Evolutionary conservation across 179 eudicot species (phyloP), one percentile per base, ranked within the genome.

Genomic region (Heliamphora pulchella): DNA sequence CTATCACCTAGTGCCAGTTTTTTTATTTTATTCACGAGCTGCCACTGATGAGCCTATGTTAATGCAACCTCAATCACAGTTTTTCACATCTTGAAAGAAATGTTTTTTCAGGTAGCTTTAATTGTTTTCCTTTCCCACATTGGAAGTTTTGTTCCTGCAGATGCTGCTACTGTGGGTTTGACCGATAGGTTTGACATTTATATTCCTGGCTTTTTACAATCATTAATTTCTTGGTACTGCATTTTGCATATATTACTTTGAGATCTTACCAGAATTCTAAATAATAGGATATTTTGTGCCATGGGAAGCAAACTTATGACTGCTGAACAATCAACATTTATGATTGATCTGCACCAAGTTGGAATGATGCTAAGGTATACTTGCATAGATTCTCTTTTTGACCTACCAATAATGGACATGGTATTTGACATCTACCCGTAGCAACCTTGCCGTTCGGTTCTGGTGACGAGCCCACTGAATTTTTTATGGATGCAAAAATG

Each of bases 101-200:
- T 20, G 44, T 67, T 76, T 78, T 87, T 83, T 74, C 91, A 96
- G 99, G 99, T 94, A 74, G 99, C 99, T 44, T 86, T 96, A 88
- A 92, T 96, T 86, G 97, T 96, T 83, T 94, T 96, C 86, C 97
- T 96, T 81, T 87, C 99, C 85, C 99, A 96, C 84, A 87, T 96
- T 82, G 99, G 99, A 84, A 92, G 99, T 86, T 96, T 91, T 92
- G 97, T 96, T 74, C 99, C 99, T 73, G 99, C 97, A 2, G 99
- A 96, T 85, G 91, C 93, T 76, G 99, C 99, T 79, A 89, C 89
- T 78, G 96, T 96, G 85, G 97, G 99, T 72, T 89, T 96, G 87
- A 96, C 97, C 47, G 99, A 96, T 80, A 94, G 98, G 99, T 96
- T 72, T 13, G 79, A 59, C 14, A 15, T 20, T 62, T 53, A 14